phyloP scores from a whole-genome alignment of 2,329 filamentous ascomycete genomes.

The Colletotrichum paranaense region DNA sequence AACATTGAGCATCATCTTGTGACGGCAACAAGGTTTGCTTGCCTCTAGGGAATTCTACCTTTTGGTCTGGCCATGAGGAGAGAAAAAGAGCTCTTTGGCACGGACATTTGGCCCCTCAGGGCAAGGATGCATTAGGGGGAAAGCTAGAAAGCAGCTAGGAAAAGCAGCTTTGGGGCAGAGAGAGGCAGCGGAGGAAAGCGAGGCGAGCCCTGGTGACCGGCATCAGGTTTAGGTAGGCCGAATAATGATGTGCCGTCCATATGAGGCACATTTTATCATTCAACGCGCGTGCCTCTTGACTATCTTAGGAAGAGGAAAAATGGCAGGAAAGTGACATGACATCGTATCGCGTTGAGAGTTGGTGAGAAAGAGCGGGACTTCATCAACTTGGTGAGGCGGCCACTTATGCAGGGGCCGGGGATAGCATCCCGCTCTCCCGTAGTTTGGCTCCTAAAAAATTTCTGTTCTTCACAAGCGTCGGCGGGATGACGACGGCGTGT shows the following conservation, averaged over 20 bases:
- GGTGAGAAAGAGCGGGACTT: too few relatives aligned
- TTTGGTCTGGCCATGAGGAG: conserved; percentile 24
- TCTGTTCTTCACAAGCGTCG: neutral
- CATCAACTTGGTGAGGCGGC: neutral
- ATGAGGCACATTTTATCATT: neutral
- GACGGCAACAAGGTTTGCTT: conserved; percentile 3
- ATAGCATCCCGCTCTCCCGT: conserved; percentile 17
- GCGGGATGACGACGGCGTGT: neutral
- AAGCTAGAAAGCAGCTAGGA: neutral
- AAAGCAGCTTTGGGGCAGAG: neutral
- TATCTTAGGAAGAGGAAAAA: neutral
- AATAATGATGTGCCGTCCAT: neutral
- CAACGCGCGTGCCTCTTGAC: too few relatives aligned
- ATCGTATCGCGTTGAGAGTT: neutral
- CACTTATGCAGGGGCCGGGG: conserved; percentile 23
- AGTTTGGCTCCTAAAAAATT: neutral
- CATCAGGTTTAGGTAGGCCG: neutral
- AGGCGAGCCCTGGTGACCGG: neutral
- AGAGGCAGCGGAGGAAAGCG: neutral
- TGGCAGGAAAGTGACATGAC: neutral
- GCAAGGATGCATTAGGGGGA: neutral
- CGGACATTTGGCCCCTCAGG: neutral
- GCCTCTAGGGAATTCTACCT: neutral
- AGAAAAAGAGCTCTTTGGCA: neutral
- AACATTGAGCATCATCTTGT: conserved; percentile 16